phyloP scores from a whole-genome alignment of 148 eudicot genomes.

The Silene latifolia region DNA sequence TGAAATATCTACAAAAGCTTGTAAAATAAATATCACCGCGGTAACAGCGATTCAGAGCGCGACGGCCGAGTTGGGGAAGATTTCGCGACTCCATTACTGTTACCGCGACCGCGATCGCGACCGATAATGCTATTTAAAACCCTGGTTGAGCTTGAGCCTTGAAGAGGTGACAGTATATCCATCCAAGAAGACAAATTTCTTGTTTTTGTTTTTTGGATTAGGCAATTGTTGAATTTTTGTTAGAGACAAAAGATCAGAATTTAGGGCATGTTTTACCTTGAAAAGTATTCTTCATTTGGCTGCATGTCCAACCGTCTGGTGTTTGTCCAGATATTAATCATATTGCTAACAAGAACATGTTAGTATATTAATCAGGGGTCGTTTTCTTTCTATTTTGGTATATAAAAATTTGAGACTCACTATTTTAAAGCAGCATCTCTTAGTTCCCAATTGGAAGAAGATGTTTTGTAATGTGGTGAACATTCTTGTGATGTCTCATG shows the following conservation, averaged over 20 bases:
- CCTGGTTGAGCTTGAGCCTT: no score
- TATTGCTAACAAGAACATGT: neutral
- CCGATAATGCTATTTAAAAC: no score
- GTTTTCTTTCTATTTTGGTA: neutral
- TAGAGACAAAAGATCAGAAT: neutral
- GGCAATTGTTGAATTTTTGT: neutral
- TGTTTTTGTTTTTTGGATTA: neutral
- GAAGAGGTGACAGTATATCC: neutral
- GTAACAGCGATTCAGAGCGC: no score
- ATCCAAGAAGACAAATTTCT: neutral
- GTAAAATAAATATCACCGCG: no score
- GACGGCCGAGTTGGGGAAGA: no score
- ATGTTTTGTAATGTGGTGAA: slow-evolving; percentile 38
- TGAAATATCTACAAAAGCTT: no score
- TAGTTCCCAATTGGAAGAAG: slow-evolving; percentile 14
- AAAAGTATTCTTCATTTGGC: slow-evolving; percentile 4
- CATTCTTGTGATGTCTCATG: slow-evolving; percentile 57
- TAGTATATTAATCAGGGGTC: neutral
- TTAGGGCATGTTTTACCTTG: neutral
- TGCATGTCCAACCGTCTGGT: neutral
- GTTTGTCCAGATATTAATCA: neutral
- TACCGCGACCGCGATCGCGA: no score
- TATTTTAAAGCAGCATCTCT: neutral
- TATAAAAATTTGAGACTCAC: neutral
- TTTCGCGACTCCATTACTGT: no score